Conservation (phyloP, 1,284 basidiomycete species). For the Neolentinus lepideus region DNA sequence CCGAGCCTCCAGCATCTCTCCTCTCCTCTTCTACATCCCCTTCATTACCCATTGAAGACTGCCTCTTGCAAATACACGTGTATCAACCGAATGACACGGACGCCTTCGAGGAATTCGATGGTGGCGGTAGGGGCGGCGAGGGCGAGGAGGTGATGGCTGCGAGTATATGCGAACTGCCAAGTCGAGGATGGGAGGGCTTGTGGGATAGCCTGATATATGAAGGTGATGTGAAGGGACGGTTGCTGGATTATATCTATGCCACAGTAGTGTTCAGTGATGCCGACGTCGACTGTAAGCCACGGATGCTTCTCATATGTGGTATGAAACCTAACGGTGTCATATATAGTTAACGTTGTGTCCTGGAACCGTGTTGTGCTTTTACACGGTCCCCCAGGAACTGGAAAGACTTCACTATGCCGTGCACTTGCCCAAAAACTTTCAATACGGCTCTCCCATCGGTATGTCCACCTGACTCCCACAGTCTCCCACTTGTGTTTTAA, state of each 20-base stretch:
- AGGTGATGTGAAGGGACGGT: slow-evolving; percentile 81
- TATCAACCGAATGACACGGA: slow-evolving; percentile 75
- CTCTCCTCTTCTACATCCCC: slow-evolving; percentile 36
- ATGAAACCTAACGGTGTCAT: background rate
- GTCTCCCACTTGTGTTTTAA: too few species aligned
- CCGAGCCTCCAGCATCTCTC: slow-evolving; percentile 37
- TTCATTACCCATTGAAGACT: slow-evolving; percentile 50
- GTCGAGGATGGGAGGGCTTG: slow-evolving; percentile 76
- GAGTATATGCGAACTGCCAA: slow-evolving; percentile 81
- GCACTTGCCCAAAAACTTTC: slow-evolving; percentile 95
- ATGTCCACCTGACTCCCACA: slow-evolving; percentile 13
- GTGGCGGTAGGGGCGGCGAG: slow-evolving; percentile 52
- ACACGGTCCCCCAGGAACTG: slow-evolving; percentile 96
- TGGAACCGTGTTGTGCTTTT: slow-evolving; percentile 95
- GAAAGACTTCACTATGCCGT: slow-evolving; percentile 93
- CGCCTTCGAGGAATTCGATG: slow-evolving; percentile 74
- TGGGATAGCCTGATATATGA: slow-evolving; percentile 91
- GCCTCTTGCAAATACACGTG: slow-evolving; percentile 74
- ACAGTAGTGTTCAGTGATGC: slow-evolving; percentile 88
- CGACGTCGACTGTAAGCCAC: slow-evolving; percentile 74
- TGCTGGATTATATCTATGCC: slow-evolving; percentile 92
- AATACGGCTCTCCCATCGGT: slow-evolving; percentile 83
- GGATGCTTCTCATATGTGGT: background rate
- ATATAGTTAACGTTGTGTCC: slow-evolving; percentile 79
- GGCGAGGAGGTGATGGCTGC: slow-evolving; percentile 82